A percentile compares a stretch with the other conserved stretches of the same genome.
Conservation (phyloP, 2,329 filamentous ascomycete genomes). For the Talaromyces islandicus region DNA sequence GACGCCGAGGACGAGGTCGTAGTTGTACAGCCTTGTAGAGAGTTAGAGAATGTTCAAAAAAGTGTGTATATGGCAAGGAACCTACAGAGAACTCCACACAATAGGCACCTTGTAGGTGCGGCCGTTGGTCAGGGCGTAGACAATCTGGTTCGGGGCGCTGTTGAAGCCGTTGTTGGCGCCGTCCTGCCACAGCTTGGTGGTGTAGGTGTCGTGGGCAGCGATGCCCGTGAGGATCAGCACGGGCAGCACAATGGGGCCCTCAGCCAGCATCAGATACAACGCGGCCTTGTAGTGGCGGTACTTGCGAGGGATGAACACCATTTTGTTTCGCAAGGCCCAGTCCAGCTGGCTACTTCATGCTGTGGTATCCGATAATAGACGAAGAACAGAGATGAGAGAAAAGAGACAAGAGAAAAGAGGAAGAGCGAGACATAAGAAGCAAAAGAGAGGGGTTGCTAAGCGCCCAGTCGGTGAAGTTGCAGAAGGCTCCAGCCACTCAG, state of each 20-base stretch:
- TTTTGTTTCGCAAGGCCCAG: constrained; percentile 10
- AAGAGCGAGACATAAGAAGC: background rate
- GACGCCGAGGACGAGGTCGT: constrained; percentile 56
- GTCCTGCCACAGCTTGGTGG: constrained; percentile 57
- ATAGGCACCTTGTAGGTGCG: constrained; percentile 47
- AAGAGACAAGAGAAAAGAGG: constrained; percentile 12
- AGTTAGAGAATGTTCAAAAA: background rate
- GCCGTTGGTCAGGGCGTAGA: constrained; percentile 58
- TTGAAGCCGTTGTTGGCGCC: constrained; percentile 58
- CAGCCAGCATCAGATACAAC: constrained; percentile 47
- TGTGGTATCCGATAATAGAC: constrained; percentile 14
- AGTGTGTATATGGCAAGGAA: background rate
- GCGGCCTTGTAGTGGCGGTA: constrained; percentile 50
- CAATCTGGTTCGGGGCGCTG: constrained; percentile 49
- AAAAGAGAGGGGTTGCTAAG: constrained; percentile 11
- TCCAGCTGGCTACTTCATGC: constrained; percentile 29
- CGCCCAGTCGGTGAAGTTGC: constrained; percentile 29
- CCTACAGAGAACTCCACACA: constrained; percentile 58
- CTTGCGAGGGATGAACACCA: constrained; percentile 46
- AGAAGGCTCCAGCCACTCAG: constrained; percentile 23
- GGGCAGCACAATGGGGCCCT: constrained; percentile 53
- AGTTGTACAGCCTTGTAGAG: constrained; percentile 54
- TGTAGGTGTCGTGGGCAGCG: constrained; percentile 56
- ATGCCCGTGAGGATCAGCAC: constrained; percentile 57
- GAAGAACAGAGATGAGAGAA: constrained; percentile 8